phyloP scores from a whole-genome alignment of 1,284 basidiomycete genomes.

The Heterobasidion occidentale region DNA sequence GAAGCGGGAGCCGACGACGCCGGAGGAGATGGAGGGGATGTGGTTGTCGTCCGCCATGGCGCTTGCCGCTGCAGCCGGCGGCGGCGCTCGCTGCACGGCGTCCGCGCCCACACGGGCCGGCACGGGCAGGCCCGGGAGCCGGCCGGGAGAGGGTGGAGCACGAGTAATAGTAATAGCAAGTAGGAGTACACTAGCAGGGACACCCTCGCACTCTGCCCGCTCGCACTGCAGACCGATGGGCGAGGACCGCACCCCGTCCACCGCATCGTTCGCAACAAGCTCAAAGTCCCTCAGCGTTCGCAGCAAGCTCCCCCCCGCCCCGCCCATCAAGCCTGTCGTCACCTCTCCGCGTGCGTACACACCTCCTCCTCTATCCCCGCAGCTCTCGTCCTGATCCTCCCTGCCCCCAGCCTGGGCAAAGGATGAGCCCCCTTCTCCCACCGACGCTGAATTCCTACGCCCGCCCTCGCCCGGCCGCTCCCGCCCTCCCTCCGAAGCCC shows the following conservation, averaged over 20 bases:
- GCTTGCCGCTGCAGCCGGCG: not conserved
- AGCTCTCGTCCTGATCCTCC: not conserved
- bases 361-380: slow-evolving; percentile 10
- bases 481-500: slow-evolving; percentile 26
- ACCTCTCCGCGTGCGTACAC: slow-evolving; percentile 60
- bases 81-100: not conserved
- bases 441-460: slow-evolving; percentile 30
- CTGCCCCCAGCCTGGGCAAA: slow-evolving; percentile 63
- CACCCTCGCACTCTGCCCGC: not conserved
- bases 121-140: not conserved
- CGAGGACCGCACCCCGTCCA: slow-evolving; percentile 17
- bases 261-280: slow-evolving; percentile 33
- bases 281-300: slow-evolving; percentile 33
- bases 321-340: slow-evolving; percentile 45
- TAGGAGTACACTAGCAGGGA: not conserved
- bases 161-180: not conserved
- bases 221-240: slow-evolving; percentile 5
- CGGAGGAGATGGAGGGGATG: slow-evolving; percentile 59
- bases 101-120: too few species aligned
- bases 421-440: slow-evolving; percentile 73
- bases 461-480: slow-evolving; percentile 13
- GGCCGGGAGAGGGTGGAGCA: not conserved
- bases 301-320: slow-evolving; percentile 29
- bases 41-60: slow-evolving; percentile 31
- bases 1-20: slow-evolving; percentile 69